Conservation (phyloP, 768 basidiomycete genomes). For the Crassisporium funariophilum region DNA sequence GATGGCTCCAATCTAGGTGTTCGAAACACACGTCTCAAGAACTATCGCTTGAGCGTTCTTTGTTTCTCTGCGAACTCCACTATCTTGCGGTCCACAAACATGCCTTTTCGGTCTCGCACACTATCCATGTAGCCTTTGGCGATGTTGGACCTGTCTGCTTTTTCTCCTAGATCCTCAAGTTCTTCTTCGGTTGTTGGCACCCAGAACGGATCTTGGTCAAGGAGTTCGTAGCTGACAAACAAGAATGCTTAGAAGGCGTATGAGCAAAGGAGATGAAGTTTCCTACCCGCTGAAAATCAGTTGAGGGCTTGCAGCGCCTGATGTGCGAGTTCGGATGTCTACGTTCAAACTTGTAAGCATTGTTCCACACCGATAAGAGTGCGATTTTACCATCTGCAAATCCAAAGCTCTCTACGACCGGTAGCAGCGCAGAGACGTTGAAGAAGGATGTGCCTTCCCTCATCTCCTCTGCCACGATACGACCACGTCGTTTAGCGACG, state of each 20-base stretch:
- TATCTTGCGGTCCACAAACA: slow-evolving; percentile 94
- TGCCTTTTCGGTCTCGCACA: slow-evolving; percentile 89
- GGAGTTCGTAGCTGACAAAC: slow-evolving; percentile 76
- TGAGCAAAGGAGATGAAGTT: background rate
- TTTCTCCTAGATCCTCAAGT: slow-evolving; percentile 94
- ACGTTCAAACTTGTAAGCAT: slow-evolving; percentile 9
- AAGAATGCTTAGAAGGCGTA: slow-evolving; percentile 6
- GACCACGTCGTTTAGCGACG: slow-evolving; percentile 86
- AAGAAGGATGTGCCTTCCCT: slow-evolving; percentile 97
- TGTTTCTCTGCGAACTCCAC: slow-evolving; percentile 98
- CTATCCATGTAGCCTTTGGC: slow-evolving; percentile 91
- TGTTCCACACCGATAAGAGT: too few relatives aligned
- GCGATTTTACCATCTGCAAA: slow-evolving; percentile 85
- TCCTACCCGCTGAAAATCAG: slow-evolving; percentile 94
- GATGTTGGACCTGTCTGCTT: slow-evolving; percentile 91
- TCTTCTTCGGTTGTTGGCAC: slow-evolving; percentile 97
- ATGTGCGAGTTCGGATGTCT: slow-evolving; percentile 97
- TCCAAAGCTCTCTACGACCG: slow-evolving; percentile 96
- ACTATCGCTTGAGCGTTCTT: slow-evolving; percentile 73
- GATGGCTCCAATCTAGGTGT: too few relatives aligned
- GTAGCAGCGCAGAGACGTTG: slow-evolving; percentile 85
- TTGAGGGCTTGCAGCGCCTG: slow-evolving; percentile 96
- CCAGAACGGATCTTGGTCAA: slow-evolving; percentile 97
- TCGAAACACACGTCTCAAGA: background rate
- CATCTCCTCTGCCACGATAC: slow-evolving; percentile 97